Base-by-base conservation (phyloP, 208 protist genomes). In the Leishmania mexicana region DNA sequence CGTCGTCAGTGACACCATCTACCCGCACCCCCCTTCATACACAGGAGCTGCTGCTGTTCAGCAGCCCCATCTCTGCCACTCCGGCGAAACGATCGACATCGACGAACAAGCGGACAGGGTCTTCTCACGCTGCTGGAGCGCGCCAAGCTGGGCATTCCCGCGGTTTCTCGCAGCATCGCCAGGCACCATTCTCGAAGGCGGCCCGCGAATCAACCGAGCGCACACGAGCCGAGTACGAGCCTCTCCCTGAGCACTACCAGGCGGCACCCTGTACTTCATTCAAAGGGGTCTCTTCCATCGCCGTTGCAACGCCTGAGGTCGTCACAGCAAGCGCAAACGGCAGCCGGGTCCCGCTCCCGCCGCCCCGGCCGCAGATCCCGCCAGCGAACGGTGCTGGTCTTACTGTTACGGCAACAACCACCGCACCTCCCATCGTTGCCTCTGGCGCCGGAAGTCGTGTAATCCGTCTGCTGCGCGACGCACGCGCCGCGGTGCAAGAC, bases 401-500 rank as follows among this genome's bases (percentile, higher is more conserved):
- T 45, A 54, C 40, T 42, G 53, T 51, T 40, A 53, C 35, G 19
- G 15, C 24, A 21, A 11, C 31, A 51, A 53, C 40, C 35, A 3
- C 62, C 47, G 28, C 60, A 24, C 1, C 62, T 21, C 28, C 40
- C 24, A n/a, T 42, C 17, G 72, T 79, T 24, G 82, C 78, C 54
- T 73, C 77, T 38, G 78, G 90, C 77, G 47, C 86, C 76, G 84
- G 85, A 54, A 89, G 84, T 24, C 86, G 92, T 45, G 89, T 94
- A 19, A 72, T 78, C 2, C 88, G 92, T 35, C 86, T 92, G 45
- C 87, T 95, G 73, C 85, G 87, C 3, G 90, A 95, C 57, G 89
- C 92, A 2, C 89, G 92, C 15, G 92, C 92, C 13, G 78, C 87
- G 3, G 90, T 93, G 80, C 81, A 82, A 28, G 83, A 71, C 53